Evolutionary conservation across 139 green algal species (phyloP).

Genomic region (Volvox africanus): DNA sequence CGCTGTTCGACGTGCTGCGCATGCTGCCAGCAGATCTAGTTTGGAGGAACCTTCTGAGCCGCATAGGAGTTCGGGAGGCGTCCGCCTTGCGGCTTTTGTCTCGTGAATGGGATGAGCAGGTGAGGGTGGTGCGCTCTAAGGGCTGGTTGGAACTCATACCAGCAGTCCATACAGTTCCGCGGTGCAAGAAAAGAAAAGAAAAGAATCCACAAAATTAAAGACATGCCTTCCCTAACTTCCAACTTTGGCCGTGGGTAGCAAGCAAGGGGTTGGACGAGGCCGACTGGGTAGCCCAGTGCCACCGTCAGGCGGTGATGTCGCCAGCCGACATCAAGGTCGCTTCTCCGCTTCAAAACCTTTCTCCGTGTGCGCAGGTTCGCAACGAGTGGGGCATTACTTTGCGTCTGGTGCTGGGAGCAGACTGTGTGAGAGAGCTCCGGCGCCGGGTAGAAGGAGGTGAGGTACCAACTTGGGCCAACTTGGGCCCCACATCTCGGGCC

Average conservation of each 20-base stretch:
- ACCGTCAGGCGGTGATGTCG: not conserved
- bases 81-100: conserved; percentile 33
- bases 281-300: no score
- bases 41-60: not conserved
- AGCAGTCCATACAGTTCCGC: no score
- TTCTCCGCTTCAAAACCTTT: not conserved
- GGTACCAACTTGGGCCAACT: no score
- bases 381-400: not conserved
- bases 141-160: not conserved
- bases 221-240: no score
- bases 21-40: not conserved
- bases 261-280: no score
- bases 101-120: conserved; percentile 29
- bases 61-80: not conserved
- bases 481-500: no score
- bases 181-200: no score
- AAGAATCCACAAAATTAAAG: no score
- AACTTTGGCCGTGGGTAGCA: no score
- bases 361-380: not conserved
- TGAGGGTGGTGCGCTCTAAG: not conserved
- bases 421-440: conserved; percentile 2
- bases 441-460: not conserved
- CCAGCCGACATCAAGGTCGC: not conserved
- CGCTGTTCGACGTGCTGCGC: conserved; percentile 32
- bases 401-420: conserved; percentile 11